Evolutionary conservation across 2,329 filamentous ascomycete genomes (phyloP).

Genomic region (Penicillium sp.): DNA sequence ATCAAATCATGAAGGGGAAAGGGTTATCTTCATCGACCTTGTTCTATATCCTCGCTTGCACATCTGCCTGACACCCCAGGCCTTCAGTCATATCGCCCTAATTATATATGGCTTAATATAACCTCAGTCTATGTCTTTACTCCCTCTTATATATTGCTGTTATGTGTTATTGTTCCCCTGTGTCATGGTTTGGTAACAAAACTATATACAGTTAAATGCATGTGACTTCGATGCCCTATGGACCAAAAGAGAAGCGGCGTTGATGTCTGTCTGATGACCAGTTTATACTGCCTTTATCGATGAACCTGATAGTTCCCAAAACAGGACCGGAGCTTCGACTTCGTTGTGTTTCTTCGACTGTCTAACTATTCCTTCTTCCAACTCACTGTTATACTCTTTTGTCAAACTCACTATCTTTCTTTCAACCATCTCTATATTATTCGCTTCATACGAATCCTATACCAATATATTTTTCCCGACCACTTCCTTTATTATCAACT

Average conservation of each 20-base stretch:
- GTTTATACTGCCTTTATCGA: neutral
- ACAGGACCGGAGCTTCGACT: neutral
- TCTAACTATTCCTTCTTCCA: neutral
- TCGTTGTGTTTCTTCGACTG: neutral
- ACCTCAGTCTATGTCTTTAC: too few species aligned
- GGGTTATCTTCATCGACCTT: neutral
- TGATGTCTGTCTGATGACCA: neutral
- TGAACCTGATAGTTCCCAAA: neutral
- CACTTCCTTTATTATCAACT: neutral
- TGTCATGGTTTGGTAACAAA: neutral
- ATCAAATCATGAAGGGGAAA: constrained; percentile 3
- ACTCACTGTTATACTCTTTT: neutral
- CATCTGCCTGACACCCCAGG: neutral
- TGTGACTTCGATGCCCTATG: neutral
- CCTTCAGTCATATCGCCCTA: neutral
- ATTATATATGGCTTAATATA: neutral
- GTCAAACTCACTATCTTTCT: neutral
- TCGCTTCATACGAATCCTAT: neutral
- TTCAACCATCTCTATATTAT: neutral
- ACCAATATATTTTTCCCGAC: neutral
- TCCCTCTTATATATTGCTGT: neutral
- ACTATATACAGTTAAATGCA: neutral
- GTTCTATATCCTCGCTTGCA: neutral
- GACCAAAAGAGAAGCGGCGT: neutral
- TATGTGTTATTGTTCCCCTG: neutral